Percentiles rank a stretch among this genome's conserved stretches.
These are phyloP conservation scores for Persicaria tinctoria DNA, from an alignment of 148 eudicot genomes.

Conservation along the genomic window DNA sequence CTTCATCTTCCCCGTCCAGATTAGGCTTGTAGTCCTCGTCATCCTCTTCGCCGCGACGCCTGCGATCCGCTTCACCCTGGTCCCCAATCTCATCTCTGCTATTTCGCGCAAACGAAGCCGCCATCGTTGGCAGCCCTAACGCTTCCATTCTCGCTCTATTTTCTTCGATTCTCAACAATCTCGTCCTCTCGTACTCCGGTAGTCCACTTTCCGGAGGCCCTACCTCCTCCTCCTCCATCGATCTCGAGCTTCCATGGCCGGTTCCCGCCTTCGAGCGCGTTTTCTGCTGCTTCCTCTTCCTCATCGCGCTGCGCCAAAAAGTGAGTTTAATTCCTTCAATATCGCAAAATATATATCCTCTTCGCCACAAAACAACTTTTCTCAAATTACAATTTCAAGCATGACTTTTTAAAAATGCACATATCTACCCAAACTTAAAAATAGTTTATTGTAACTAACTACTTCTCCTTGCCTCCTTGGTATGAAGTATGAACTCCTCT, in stretches of 20 bases:
- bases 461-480: too few species aligned
- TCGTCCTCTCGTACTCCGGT: slow-evolving; percentile 57
- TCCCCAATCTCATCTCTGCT: neutral
- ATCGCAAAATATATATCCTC: too few species aligned
- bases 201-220: slow-evolving; percentile 20
- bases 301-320: neutral
- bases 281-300: slow-evolving; percentile 4
- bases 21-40: slow-evolving; percentile 59
- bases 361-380: too few species aligned
- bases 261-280: neutral
- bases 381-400: too few species aligned
- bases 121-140: slow-evolving; percentile 53
- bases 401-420: too few species aligned
- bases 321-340: too few species aligned
- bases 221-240: slow-evolving; percentile 24
- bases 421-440: too few species aligned
- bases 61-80: neutral
- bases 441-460: too few species aligned
- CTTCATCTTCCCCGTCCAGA: slow-evolving; percentile 29
- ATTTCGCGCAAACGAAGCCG: slow-evolving; percentile 36
- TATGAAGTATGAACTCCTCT: too few species aligned
- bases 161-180: slow-evolving; percentile 52
- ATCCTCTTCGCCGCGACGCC: slow-evolving; percentile 16
- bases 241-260: slow-evolving; percentile 2
- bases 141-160: slow-evolving; percentile 68